Conservation (phyloP, 352 stramenopile genomes). For the Saprolegnia diclina region DNA sequence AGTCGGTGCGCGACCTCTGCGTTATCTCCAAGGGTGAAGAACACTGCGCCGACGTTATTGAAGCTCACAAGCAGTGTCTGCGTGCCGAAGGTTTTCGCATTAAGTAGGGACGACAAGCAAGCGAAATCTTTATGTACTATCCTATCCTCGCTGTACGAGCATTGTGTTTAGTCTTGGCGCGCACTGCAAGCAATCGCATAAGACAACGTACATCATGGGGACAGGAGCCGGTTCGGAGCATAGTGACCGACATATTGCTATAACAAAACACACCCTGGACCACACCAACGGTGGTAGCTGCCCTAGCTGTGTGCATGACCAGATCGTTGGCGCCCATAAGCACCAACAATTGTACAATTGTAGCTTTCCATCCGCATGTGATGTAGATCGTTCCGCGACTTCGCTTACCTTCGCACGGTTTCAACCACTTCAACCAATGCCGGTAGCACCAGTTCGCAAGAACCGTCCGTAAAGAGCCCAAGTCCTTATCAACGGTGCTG, state of each 20-base stretch:
- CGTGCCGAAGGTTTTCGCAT: conserved; percentile 94
- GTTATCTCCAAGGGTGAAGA: conserved; percentile 89
- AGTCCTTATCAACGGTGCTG: too few species aligned
- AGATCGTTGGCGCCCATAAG: too few species aligned
- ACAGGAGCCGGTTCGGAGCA: too few species aligned
- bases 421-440: neutral
- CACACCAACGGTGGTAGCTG: neutral
- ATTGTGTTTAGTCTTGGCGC: too few species aligned
- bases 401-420: too few species aligned
- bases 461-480: too few species aligned
- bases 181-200: too few species aligned
- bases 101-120: conserved; percentile 46
- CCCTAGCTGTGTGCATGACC: too few species aligned
- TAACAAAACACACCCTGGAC: neutral
- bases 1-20: conserved; percentile 90
- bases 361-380: neutral
- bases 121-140: neutral
- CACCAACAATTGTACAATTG: neutral
- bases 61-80: conserved; percentile 96
- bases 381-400: neutral
- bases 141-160: too few species aligned
- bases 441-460: neutral
- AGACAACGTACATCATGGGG: too few species aligned
- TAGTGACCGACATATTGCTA: neutral
- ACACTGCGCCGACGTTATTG: conserved; percentile 92